phyloP scores from a whole-genome alignment of 495 filamentous ascomycete species.

The Hypomontagnella monticulosa region DNA sequence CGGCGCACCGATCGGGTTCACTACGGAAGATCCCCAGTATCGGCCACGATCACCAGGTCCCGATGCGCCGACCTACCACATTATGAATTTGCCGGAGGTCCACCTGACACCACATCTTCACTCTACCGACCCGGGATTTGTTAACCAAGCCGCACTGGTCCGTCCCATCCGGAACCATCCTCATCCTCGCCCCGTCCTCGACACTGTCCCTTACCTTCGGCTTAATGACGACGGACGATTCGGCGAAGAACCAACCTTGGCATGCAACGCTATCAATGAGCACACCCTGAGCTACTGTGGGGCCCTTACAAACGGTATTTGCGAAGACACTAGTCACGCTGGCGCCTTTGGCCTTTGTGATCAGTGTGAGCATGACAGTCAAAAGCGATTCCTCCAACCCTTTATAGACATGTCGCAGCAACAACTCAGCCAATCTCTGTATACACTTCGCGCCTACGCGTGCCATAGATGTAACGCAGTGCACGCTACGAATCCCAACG shows the following conservation, averaged over 20 bases:
- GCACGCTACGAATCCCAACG: background rate
- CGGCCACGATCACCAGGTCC: conserved; percentile 11
- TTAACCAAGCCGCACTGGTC: background rate
- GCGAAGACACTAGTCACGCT: conserved; percentile 12
- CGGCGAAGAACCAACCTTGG: too few relatives aligned
- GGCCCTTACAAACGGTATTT: background rate
- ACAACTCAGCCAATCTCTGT: too few relatives aligned
- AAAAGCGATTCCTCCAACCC: background rate
- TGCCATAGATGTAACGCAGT: background rate
- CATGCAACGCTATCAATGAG: too few relatives aligned
- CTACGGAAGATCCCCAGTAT: background rate
- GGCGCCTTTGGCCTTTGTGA: background rate
- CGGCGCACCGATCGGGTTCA: background rate
- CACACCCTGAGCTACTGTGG: too few relatives aligned
- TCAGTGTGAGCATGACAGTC: background rate
- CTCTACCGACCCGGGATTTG: too few relatives aligned
- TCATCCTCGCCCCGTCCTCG: background rate
- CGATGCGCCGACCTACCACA: background rate
- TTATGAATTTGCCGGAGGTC: background rate
- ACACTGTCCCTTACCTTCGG: background rate
- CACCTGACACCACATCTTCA: too few relatives aligned
- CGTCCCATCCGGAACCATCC: background rate
- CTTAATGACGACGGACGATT: background rate
- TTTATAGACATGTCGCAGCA: too few relatives aligned
- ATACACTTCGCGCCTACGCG: conserved; percentile 4